Evolutionary conservation across 768 basidiomycete species (phyloP).

Genomic region (Agrocybe chaxingu): DNA sequence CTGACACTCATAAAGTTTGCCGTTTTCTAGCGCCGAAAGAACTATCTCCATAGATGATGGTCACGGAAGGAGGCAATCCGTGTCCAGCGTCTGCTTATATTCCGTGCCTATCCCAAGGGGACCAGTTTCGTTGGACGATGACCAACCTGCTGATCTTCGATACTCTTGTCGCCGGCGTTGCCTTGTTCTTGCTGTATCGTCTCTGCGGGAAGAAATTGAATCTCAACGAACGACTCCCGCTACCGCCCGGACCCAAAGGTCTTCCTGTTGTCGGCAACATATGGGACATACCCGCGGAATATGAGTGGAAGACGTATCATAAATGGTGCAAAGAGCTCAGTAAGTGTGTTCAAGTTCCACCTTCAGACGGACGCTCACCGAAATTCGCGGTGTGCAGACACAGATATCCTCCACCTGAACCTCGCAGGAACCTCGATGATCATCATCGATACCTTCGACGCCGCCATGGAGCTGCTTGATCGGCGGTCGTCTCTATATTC

Average conservation of each 20-base stretch:
- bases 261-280: not conserved
- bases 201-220: too few species aligned
- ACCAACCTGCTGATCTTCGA: too few species aligned
- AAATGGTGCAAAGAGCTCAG: slow-evolving; percentile 34
- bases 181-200: too few species aligned
- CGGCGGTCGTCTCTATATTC: slow-evolving; percentile 37
- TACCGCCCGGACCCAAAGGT: not conserved
- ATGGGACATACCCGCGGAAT: not conserved
- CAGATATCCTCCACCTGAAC: slow-evolving; percentile 22
- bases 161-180: too few species aligned
- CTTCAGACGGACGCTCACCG: too few species aligned
- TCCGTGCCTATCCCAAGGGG: too few species aligned
- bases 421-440: slow-evolving; percentile 19
- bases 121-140: too few species aligned
- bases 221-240: not conserved
- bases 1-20: too few species aligned
- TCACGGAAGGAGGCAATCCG: too few species aligned
- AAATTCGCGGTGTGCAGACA: slow-evolving; percentile 8
- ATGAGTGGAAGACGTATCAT: slow-evolving; percentile 5
- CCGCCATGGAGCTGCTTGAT: slow-evolving; percentile 37
- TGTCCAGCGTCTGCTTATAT: too few species aligned
- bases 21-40: too few species aligned
- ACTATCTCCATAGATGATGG: too few species aligned
- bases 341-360: slow-evolving; percentile 1
- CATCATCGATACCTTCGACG: slow-evolving; percentile 30